Percentiles rank a stretch among this genome's conserved stretches.
Conservation (phyloP, 352 stramenopile species). For the Phytophthora tentaculata region DNA sequence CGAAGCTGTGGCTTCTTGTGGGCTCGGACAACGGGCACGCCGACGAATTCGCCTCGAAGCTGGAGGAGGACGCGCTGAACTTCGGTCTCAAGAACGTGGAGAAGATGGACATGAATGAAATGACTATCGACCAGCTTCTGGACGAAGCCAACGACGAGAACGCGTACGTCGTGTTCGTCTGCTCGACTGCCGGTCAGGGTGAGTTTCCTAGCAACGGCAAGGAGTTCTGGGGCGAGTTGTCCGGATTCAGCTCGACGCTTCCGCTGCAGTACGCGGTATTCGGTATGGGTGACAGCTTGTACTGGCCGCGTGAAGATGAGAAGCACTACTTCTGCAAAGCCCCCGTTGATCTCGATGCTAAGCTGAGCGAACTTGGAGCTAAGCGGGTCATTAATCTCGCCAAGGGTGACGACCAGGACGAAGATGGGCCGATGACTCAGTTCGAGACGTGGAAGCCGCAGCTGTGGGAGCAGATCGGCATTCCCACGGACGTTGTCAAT, state of each 20-base stretch:
- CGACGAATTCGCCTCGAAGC: slow-evolving; percentile 75
- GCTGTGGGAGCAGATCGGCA: slow-evolving; percentile 78
- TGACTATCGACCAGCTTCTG: slow-evolving; percentile 70
- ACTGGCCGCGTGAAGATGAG: slow-evolving; percentile 84
- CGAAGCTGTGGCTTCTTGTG: slow-evolving; percentile 80
- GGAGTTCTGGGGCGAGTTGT: slow-evolving; percentile 78
- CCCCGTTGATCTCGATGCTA: slow-evolving; percentile 69
- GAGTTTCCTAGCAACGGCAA: slow-evolving; percentile 85
- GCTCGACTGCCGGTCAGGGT: slow-evolving; percentile 80
- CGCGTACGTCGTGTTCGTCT: slow-evolving; percentile 78
- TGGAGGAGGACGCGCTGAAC: slow-evolving; percentile 68
- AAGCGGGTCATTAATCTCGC: slow-evolving; percentile 60
- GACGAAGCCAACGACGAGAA: slow-evolving; percentile 78
- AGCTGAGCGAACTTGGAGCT: slow-evolving; percentile 75
- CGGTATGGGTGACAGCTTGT: slow-evolving; percentile 79
- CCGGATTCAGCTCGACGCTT: slow-evolving; percentile 62
- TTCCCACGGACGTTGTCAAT: slow-evolving; percentile 61
- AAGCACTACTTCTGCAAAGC: slow-evolving; percentile 89
- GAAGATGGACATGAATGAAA: slow-evolving; percentile 87
- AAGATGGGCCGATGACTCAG: slow-evolving; percentile 77
- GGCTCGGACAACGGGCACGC: slow-evolving; percentile 79
- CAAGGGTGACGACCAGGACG: slow-evolving; percentile 84
- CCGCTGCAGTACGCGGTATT: slow-evolving; percentile 82
- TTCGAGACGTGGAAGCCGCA: slow-evolving; percentile 77
- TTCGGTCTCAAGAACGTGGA: slow-evolving; percentile 81